Evolutionary conservation across 768 basidiomycete genomes (phyloP).

Genomic region (Cystofilobasidium capitatum): DNA sequence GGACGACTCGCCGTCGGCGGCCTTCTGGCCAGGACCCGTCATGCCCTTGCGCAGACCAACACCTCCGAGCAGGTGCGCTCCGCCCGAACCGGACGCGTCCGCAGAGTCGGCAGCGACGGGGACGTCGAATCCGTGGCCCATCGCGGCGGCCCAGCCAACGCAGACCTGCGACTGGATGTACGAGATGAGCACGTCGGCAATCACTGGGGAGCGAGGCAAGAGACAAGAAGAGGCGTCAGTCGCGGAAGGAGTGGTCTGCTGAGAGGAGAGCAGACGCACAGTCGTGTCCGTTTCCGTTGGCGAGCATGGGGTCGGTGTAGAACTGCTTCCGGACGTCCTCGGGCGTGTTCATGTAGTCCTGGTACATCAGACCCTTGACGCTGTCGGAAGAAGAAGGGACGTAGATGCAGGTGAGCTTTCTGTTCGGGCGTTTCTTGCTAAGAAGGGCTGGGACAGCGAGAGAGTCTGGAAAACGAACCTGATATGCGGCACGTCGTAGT

Average conservation of each 20-base stretch:
- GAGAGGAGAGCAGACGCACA: conserved; percentile 17
- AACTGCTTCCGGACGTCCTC: conserved; percentile 53
- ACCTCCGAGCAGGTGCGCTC: conserved; percentile 70
- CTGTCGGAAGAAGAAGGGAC: conserved; percentile 37
- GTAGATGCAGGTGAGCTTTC: not conserved
- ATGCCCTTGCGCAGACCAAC: conserved; percentile 71
- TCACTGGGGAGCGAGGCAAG: conserved; percentile 39
- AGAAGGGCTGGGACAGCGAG: not conserved
- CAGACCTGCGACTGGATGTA: conserved; percentile 89
- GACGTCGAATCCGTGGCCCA: conserved; percentile 56
- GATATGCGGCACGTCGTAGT: conserved; percentile 93
- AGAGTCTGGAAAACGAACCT: conserved; percentile 42
- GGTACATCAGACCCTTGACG: conserved; percentile 71
- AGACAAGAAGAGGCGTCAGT: not conserved
- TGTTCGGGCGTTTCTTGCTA: not conserved
- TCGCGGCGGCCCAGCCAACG: conserved; percentile 61
- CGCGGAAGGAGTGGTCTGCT: not conserved
- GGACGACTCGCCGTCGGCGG: conserved; percentile 28
- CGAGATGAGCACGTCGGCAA: conserved; percentile 81
- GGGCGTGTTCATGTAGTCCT: conserved; percentile 68
- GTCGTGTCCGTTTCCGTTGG: conserved; percentile 69
- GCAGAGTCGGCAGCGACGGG: conserved; percentile 41
- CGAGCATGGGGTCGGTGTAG: conserved; percentile 73
- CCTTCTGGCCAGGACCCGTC: conserved; percentile 32
- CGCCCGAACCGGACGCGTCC: conserved; percentile 40